These are phyloP conservation scores for Deakozyma indianensis DNA, from an alignment of 805 yeast genomes.

Conservation along the genomic window DNA sequence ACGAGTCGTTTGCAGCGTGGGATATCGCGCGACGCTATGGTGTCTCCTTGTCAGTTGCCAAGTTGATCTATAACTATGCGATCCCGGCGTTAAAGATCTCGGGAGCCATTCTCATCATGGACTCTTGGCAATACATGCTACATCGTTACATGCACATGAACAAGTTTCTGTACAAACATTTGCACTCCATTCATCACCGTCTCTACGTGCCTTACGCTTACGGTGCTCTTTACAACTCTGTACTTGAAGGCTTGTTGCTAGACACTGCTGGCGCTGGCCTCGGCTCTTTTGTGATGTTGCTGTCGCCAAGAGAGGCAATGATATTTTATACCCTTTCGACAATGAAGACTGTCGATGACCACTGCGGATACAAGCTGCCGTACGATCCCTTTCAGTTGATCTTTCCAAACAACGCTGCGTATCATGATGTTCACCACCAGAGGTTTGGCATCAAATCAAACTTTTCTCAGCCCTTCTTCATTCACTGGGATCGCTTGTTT, in stretches of 20 bases:
- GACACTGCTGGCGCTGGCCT: conserved; percentile 90
- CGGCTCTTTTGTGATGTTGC: conserved; percentile 46
- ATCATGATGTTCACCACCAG: conserved; percentile 97
- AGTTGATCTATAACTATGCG: conserved; percentile 46
- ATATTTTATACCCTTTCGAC: conserved; percentile 77
- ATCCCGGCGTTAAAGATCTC: conserved; percentile 42
- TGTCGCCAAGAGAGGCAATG: conserved; percentile 66
- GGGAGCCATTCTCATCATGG: conserved; percentile 61
- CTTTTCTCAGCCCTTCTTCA: conserved; percentile 91
- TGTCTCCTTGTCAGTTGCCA: conserved; percentile 23
- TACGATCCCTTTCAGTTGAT: conserved; percentile 78
- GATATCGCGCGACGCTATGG: conserved; percentile 25
- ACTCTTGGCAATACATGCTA: conserved; percentile 89
- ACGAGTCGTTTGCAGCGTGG: conserved; percentile 36
- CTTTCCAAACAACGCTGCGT: conserved; percentile 91
- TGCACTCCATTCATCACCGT: conserved; percentile 91
- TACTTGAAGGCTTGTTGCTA: conserved; percentile 82
- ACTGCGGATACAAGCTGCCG: conserved; percentile 94
- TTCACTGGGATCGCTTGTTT: conserved; percentile 72
- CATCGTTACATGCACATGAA: conserved; percentile 83
- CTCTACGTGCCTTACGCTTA: conserved; percentile 92
- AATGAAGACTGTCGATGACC: conserved; percentile 94
- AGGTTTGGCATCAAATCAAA: conserved; percentile 87
- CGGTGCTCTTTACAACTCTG: conserved; percentile 92
- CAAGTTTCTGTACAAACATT: conserved; percentile 56